A percentile compares a stretch with the other conserved stretches of the same genome.
These are phyloP conservation scores for Colletotrichum shisoi DNA, from an alignment of 2,329 filamentous ascomycete genomes.

Conservation along the genomic window DNA sequence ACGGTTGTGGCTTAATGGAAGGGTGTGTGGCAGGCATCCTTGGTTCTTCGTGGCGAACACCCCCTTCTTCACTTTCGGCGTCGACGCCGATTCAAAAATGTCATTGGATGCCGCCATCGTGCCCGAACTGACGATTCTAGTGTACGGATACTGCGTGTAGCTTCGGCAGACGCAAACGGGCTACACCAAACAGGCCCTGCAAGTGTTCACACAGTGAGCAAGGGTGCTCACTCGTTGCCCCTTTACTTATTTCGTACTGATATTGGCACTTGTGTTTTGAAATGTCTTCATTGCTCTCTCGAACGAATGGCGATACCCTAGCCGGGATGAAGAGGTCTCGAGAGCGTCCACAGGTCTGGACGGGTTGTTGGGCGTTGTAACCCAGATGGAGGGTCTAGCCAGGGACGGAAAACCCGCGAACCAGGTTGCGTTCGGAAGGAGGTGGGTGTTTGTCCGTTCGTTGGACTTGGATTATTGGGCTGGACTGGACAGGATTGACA, in stretches of 20 bases:
- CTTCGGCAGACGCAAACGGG: not conserved
- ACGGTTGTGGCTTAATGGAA: constrained; percentile 2
- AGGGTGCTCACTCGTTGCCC: too few relatives aligned
- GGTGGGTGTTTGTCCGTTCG: not conserved
- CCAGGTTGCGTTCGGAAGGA: constrained; percentile 7
- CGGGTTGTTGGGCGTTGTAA: constrained; percentile 9
- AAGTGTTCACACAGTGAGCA: too few relatives aligned
- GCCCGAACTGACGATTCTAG: not conserved
- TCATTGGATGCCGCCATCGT: constrained; percentile 6
- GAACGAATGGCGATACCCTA: not conserved
- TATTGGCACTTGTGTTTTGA: not conserved
- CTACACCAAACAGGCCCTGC: not conserved
- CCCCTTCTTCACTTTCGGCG: not conserved
- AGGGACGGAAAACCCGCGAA: constrained; percentile 1
- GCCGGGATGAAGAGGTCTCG: not conserved
- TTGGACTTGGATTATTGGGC: not conserved
- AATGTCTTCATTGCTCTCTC: too few relatives aligned
- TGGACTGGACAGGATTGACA: not conserved
- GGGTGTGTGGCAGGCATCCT: not conserved
- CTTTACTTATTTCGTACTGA: not conserved
- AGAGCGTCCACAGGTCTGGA: not conserved
- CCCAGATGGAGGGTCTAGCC: constrained; percentile 15
- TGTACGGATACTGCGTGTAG: not conserved
- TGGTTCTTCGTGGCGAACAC: not conserved
- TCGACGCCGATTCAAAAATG: not conserved